Base-by-base conservation (phyloP, 371 early-diverging fungal genomes). In the Rhizomucor miehei region DNA sequence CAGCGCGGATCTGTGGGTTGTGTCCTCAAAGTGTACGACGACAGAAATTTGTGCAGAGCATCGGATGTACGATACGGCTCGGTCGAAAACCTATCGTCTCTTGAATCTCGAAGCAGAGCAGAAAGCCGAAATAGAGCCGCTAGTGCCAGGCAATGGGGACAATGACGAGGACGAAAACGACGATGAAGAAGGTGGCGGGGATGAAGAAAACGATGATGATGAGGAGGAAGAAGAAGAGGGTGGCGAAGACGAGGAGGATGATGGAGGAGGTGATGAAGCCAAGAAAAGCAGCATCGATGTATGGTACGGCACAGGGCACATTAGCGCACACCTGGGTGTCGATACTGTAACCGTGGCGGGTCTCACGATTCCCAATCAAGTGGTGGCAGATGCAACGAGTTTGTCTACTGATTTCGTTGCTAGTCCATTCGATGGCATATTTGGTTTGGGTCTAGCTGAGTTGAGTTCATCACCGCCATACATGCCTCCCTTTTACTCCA, bases 1-100 rank as follows among this genome's bases (percentile, higher is more conserved):
- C 0, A 88, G 88, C 21, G 72, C 85, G 21, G 84, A 89, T 52
- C 54, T 88, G 38, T 89, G 91, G 91, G 94, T 98, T n/a, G 95
- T 97, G 0, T 93, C 93, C 14, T 85, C 89, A 1, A 77, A 86
- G 52, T 97, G 98, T 79, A 61, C 69, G 24, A 89, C 89, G 1
- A 88, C 89, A 44, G 88, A 91, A 1, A 48, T 69, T 1, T 74
- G 75, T 36, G 23, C 29, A 6, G 44, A 53, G 19, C 70, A 69
- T 13, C 50, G 52, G 13, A 52, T 65, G 37, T 75, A 57, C 37
- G 38, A 52, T 20, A 34, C 51, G 3, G 16, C 48, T 4, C 44
- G 41, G 2, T 69, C 66, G 0, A 20, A 23, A 0, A 45, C 72
- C 0, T 60, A 67, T 21, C 24, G 23, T 0, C 44, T 36, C 6